Conservation (phyloP, 352 stramenopile genomes). For the Pilasporangium apinafurcum region DNA sequence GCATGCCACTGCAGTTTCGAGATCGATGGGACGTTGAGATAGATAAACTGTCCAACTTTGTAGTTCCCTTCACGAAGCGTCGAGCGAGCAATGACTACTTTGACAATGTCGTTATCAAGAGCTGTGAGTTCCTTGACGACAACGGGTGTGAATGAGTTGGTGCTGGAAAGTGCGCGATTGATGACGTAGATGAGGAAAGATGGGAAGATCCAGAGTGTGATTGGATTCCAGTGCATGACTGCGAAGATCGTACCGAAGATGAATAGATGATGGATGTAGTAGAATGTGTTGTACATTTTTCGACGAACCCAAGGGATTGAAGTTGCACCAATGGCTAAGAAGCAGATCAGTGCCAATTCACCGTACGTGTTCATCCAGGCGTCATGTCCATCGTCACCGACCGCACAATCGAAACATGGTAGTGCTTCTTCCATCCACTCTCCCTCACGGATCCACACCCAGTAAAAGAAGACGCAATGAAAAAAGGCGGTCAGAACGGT, state of each 20-base stretch:
- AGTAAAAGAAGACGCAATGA: conserved; percentile 15
- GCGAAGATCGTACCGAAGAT: conserved; percentile 13
- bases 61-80: conserved; percentile 4
- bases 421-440: conserved; percentile 11
- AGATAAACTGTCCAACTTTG: conserved; percentile 28
- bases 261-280: conserved; percentile 19
- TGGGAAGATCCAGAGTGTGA: conserved; percentile 25
- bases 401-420: conserved; percentile 23
- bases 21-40: conserved; percentile 24
- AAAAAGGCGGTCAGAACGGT: conserved; percentile 14
- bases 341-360: conserved; percentile 10
- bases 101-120: conserved; percentile 9
- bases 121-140: conserved; percentile 15
- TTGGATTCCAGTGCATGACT: conserved; percentile 15
- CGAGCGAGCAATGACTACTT: conserved; percentile 12
- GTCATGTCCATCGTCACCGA: conserved; percentile 5
- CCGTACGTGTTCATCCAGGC: conserved; percentile 18
- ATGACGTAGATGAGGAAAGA: conserved; percentile 19
- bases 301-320: conserved; percentile 24
- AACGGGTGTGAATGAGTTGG: conserved; percentile 13
- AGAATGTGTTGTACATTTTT: conserved; percentile 19
- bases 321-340: conserved; percentile 15
- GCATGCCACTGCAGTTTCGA: conserved; percentile 37
- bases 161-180: conserved; percentile 8
- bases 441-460: conserved; percentile 8